A percentile compares a stretch with the other conserved stretches of the same genome.
phyloP scores from a whole-genome alignment of 1,139 yeast species.

The Ashbya aceris region DNA sequence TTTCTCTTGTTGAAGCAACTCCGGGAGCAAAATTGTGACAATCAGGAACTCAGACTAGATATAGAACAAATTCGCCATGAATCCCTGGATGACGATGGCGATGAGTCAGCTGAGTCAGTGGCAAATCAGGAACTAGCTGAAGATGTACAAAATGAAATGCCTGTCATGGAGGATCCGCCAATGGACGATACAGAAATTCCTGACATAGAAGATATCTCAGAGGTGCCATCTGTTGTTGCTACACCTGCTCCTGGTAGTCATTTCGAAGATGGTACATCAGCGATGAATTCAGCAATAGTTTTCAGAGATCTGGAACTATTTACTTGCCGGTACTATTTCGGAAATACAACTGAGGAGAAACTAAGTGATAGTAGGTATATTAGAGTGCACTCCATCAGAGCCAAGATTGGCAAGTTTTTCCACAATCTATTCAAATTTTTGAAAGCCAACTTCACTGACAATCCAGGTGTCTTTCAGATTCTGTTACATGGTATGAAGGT shows the following conservation, averaged over 20 bases:
- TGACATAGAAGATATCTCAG: constrained; percentile 22
- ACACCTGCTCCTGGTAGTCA: constrained; percentile 24
- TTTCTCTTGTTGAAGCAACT: constrained; percentile 29
- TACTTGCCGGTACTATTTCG: constrained; percentile 45
- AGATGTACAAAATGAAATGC: constrained; percentile 36
- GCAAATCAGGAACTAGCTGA: constrained; percentile 21
- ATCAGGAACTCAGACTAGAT: constrained; percentile 30
- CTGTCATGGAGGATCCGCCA: constrained; percentile 16
- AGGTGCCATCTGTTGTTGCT: constrained; percentile 26
- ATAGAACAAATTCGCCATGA: constrained; percentile 27
- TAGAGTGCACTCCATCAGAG: constrained; percentile 53
- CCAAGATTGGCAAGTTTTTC: constrained; percentile 55
- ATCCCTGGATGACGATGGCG: constrained; percentile 9
- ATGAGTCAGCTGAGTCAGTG: constrained; percentile 9
- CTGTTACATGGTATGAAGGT: constrained; percentile 59
- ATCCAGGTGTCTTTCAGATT: constrained; percentile 59
- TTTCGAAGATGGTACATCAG: constrained; percentile 12
- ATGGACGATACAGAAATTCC: constrained; percentile 29
- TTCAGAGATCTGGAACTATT: constrained; percentile 54
- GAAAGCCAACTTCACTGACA: constrained; percentile 46
- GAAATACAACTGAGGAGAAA: constrained; percentile 36
- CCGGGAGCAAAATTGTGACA: constrained; percentile 28
- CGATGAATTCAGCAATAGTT: constrained; percentile 17
- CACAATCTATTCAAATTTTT: constrained; percentile 51
- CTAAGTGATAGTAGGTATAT: constrained; percentile 45